Conservation (phyloP, 768 basidiomycete genomes). For the Termitomyces sp. region DNA sequence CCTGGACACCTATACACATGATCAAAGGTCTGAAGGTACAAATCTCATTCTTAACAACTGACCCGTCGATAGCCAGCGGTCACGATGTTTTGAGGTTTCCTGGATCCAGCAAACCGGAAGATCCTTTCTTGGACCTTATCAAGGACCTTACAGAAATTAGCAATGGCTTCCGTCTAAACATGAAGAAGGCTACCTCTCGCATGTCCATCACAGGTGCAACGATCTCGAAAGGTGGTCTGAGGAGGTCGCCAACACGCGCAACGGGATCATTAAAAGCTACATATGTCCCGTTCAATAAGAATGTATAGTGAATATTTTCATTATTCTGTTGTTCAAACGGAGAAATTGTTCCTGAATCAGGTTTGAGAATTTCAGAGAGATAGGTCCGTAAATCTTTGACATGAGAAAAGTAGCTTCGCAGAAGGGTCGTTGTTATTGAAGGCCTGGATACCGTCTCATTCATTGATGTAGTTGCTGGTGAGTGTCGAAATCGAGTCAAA, state of each 20-base stretch:
- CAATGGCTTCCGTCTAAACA: background rate
- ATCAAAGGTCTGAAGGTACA: background rate
- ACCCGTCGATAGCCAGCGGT: conserved; percentile 65
- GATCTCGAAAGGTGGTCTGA: conserved; percentile 21
- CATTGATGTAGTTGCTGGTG: background rate
- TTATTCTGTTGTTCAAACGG: conserved; percentile 13
- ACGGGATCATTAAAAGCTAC: conserved; percentile 32
- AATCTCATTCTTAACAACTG: conserved; percentile 14
- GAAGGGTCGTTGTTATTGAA: conserved; percentile 24
- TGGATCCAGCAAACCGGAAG: conserved; percentile 29
- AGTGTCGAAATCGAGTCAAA: background rate
- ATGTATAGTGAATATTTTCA: conserved; percentile 26
- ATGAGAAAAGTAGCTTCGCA: conserved; percentile 40
- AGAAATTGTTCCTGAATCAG: background rate
- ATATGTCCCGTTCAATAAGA: conserved; percentile 43
- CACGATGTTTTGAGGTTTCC: conserved; percentile 52
- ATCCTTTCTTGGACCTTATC: conserved; percentile 57
- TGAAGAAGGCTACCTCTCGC: conserved; percentile 39
- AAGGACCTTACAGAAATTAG: conserved; percentile 42
- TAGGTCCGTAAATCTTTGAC: conserved; percentile 38
- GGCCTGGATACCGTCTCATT: background rate
- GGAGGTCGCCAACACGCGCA: conserved; percentile 1
- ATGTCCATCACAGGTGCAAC: conserved; percentile 45
- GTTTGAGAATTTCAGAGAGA: conserved; percentile 32
- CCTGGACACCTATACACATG: conserved; percentile 24